Evolutionary conservation across 768 basidiomycete species (phyloP).

Genomic region (Podaxis carcinomalis): DNA sequence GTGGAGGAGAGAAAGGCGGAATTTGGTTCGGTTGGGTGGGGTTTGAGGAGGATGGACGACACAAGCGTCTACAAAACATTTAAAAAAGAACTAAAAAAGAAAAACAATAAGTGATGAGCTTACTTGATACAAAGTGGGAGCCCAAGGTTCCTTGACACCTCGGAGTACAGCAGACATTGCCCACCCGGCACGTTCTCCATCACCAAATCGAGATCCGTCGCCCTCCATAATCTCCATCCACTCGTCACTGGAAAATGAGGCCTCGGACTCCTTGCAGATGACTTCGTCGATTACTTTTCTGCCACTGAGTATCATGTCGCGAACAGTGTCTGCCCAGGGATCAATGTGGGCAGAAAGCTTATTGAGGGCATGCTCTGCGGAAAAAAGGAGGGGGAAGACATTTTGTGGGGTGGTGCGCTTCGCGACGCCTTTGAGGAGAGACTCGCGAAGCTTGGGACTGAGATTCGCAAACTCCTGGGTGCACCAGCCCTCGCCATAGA

Average conservation of each 20-base stretch:
- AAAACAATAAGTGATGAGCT: neutral
- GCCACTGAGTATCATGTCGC: slow-evolving; percentile 63
- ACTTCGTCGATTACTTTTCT: slow-evolving; percentile 61
- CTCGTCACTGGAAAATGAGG: slow-evolving; percentile 62
- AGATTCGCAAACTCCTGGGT: slow-evolving; percentile 74
- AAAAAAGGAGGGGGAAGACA: slow-evolving; percentile 64
- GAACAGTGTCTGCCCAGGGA: slow-evolving; percentile 63
- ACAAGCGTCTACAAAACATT: slow-evolving; percentile 54
- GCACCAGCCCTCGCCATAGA: slow-evolving; percentile 90
- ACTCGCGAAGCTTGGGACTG: slow-evolving; percentile 58
- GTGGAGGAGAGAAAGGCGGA: slow-evolving; percentile 64
- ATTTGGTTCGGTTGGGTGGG: slow-evolving; percentile 54
- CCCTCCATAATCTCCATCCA: slow-evolving; percentile 74
- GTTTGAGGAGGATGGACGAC: slow-evolving; percentile 64
- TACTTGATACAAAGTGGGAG: slow-evolving; percentile 75
- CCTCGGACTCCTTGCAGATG: slow-evolving; percentile 53
- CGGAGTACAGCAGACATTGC: slow-evolving; percentile 63
- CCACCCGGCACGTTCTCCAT: slow-evolving; percentile 74
- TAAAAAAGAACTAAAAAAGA: neutral
- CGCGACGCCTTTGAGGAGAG: slow-evolving; percentile 67
- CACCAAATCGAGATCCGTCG: slow-evolving; percentile 72
- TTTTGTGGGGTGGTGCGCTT: slow-evolving; percentile 66
- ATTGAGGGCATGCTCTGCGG: slow-evolving; percentile 55
- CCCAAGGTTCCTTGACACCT: slow-evolving; percentile 61
- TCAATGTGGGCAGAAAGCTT: slow-evolving; percentile 58